phyloP scores from a whole-genome alignment of 2,329 filamentous ascomycete species.

The Aspergillus sp. region DNA sequence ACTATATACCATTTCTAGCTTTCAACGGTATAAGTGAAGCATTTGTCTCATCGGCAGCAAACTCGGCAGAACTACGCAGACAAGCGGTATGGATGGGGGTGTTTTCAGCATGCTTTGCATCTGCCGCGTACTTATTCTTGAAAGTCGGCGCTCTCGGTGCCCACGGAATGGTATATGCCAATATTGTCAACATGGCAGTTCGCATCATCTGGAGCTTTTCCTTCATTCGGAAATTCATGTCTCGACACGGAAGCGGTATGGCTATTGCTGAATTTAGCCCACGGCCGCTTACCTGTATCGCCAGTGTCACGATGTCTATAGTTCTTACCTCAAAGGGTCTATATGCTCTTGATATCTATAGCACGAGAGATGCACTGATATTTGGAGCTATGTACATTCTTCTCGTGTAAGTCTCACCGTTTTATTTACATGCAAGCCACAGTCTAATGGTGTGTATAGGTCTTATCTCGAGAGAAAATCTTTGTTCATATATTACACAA shows the following conservation, averaged over 20 bases:
- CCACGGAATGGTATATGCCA: conserved; percentile 79
- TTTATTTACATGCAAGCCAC: conserved; percentile 4
- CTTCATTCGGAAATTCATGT: conserved; percentile 72
- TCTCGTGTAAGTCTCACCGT: conserved; percentile 58
- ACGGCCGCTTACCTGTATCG: conserved; percentile 45
- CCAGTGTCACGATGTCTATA: conserved; percentile 50
- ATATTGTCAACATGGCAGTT: conserved; percentile 84
- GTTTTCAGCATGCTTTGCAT: conserved; percentile 76
- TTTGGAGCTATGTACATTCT: conserved; percentile 57
- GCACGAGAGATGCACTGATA: conserved; percentile 51
- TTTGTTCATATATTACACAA: conserved; percentile 29
- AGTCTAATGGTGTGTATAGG: conserved; percentile 31
- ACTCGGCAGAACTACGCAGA: conserved; percentile 68
- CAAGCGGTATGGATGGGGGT: conserved; percentile 83
- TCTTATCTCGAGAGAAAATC: conserved; percentile 40
- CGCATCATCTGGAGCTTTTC: conserved; percentile 76
- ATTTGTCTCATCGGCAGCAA: conserved; percentile 86
- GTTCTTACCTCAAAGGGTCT: conserved; percentile 35
- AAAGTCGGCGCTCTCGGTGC: conserved; percentile 71
- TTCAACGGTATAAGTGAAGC: conserved; percentile 90
- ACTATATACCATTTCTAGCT: conserved; percentile 89
- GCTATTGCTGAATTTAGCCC: conserved; percentile 49
- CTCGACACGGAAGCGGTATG: conserved; percentile 47
- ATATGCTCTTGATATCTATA: conserved; percentile 20
- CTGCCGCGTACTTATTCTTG: conserved; percentile 74